These are phyloP conservation scores for Hanseniaspora vineae DNA, from an alignment of 805 yeast genomes.

Conservation along the genomic window DNA sequence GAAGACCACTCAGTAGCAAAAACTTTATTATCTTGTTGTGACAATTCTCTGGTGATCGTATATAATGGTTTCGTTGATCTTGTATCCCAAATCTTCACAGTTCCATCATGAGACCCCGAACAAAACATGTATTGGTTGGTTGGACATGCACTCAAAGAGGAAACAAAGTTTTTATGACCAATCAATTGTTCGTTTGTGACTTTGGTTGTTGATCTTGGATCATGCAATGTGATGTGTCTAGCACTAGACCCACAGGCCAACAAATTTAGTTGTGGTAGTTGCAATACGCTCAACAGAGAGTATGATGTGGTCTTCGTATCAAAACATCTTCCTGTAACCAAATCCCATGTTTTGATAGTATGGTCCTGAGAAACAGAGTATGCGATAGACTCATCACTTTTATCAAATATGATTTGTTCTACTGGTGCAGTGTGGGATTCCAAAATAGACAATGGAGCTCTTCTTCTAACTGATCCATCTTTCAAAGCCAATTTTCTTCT, in stretches of 20 bases:
- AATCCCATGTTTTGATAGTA: conserved; percentile 91
- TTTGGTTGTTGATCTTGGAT: conserved; percentile 63
- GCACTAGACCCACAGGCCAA: conserved; percentile 94
- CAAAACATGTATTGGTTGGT: conserved; percentile 69
- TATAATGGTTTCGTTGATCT: conserved; percentile 74
- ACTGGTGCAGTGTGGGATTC: conserved; percentile 83
- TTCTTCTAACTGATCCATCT: conserved; percentile 63
- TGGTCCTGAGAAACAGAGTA: conserved; percentile 96
- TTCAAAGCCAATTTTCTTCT: conserved; percentile 72
- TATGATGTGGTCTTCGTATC: conserved; percentile 82
- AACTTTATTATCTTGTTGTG: conserved; percentile 44
- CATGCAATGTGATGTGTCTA: conserved; percentile 90
- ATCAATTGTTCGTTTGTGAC: conserved; percentile 60
- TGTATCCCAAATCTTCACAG: conserved; percentile 90
- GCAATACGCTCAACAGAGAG: conserved; percentile 64
- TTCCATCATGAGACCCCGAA: conserved; percentile 94
- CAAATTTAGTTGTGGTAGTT: conserved; percentile 53
- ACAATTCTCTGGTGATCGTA: conserved; percentile 64
- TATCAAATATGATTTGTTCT: conserved; percentile 68
- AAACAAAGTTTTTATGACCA: conserved; percentile 91
- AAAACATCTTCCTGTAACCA: conserved; percentile 71
- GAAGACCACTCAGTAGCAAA: conserved; percentile 79
- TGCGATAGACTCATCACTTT: conserved; percentile 63
- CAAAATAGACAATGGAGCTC: conserved; percentile 67
- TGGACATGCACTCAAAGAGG: conserved; percentile 61